phyloP scores from a whole-genome alignment of 75 land plant genomes.

The Isoetes taiwanensis region DNA sequence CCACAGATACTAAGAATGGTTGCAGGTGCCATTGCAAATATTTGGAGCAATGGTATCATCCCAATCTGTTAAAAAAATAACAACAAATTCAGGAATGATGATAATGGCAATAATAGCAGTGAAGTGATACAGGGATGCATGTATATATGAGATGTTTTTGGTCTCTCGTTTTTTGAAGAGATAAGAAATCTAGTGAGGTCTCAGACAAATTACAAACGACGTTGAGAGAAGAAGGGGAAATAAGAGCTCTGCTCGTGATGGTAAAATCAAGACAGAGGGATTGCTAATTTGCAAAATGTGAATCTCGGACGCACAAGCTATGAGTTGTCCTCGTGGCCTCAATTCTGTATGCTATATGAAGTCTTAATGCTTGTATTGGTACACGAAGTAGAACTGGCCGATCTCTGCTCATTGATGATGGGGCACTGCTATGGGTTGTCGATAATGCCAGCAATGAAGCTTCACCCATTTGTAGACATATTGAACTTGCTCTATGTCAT shows the following conservation, averaged over 20 bases:
- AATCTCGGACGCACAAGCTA: background rate
- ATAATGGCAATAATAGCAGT: too few relatives aligned
- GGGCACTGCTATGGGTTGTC: constrained; percentile 1
- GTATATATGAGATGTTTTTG: too few relatives aligned
- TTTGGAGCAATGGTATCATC: background rate
- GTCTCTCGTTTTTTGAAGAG: too few relatives aligned
- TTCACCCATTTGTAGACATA: background rate
- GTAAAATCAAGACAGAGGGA: constrained; percentile 2
- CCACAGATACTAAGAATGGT: constrained; percentile 1
- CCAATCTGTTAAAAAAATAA: too few relatives aligned
- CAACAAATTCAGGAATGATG: too few relatives aligned
- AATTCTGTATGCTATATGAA: background rate
- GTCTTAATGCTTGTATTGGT: background rate
- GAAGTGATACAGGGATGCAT: too few relatives aligned
- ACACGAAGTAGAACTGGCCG: background rate
- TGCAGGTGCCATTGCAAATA: background rate
- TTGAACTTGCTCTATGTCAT: constrained; percentile 5
- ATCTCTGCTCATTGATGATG: constrained; percentile 1
- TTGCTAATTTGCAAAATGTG: constrained; percentile 5
- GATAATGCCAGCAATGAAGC: constrained; percentile 3
- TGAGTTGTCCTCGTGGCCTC: background rate
- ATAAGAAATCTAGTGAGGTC: too few relatives aligned
- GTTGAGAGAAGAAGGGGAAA: constrained; percentile 3
- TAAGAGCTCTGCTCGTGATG: background rate
- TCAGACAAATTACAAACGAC: constrained; percentile 1